These are phyloP conservation scores for Ambrosia hybrid DNA, from an alignment of 140 eudicot genomes.

Conservation along the genomic window DNA sequence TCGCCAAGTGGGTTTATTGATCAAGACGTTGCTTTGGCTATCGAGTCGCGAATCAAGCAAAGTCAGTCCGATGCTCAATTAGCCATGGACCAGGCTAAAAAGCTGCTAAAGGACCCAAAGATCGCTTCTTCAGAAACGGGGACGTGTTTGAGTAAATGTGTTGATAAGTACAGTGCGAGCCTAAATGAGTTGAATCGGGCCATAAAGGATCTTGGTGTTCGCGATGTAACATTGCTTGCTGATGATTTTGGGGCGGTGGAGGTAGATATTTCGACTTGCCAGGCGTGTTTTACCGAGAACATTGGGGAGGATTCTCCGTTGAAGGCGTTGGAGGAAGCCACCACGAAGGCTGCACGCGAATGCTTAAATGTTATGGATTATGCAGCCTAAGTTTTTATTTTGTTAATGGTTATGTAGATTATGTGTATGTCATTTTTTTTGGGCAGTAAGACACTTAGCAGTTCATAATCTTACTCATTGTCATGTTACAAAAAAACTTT, in stretches of 20 bases:
- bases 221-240: slow-evolving; percentile 33
- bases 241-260: slow-evolving; percentile 41
- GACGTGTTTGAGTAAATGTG: slow-evolving; percentile 29
- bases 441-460: slow-evolving; percentile 29
- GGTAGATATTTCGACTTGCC: slow-evolving; percentile 28
- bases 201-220: slow-evolving; percentile 33
- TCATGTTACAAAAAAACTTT: background rate
- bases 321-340: slow-evolving; percentile 39
- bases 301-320: slow-evolving; percentile 40
- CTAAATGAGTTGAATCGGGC: slow-evolving; percentile 30
- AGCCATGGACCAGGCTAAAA: slow-evolving; percentile 35
- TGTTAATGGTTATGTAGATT: slow-evolving; percentile 20
- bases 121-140: slow-evolving; percentile 33
- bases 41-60: slow-evolving; percentile 33
- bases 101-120: slow-evolving; percentile 27
- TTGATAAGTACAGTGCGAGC: slow-evolving; percentile 29
- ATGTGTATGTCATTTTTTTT: slow-evolving; percentile 7
- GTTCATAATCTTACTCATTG: background rate
- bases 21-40: slow-evolving; percentile 39
- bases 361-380: slow-evolving; percentile 42
- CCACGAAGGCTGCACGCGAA: slow-evolving; percentile 38
- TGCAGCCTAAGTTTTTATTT: slow-evolving; percentile 20
- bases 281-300: slow-evolving; percentile 31
- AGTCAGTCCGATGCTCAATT: slow-evolving; percentile 35
- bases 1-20: slow-evolving; percentile 24